Base-by-base conservation (phyloP, 192 early-diverging fungal species). In the Borealophlyctis nickersoniae region DNA sequence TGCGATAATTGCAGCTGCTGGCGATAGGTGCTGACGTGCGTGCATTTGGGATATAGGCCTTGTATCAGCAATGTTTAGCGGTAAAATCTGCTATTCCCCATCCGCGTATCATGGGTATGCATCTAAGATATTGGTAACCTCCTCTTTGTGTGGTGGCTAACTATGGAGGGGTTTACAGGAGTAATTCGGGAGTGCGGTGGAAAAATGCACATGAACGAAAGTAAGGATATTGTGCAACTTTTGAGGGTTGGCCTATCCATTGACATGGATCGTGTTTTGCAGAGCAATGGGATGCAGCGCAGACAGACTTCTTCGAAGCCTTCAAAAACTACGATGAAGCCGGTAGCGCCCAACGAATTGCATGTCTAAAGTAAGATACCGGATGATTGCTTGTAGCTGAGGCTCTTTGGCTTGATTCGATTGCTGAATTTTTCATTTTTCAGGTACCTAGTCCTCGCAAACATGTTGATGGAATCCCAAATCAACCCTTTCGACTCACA, bases 271-370 rank as follows among this genome's bases (percentile, higher is more conserved):
- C 32, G 52, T 53, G 7, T 7, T 53, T 1, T 60, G 35, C 63
- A 89, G 83, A 90, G 73, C 84, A 91, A 60, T 98, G 96, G 96
- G 85, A 89, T 51, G 78, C 88, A 69, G 96, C 96, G 0, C 89
- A 95, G 70, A 81, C 88, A 2, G 92, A 94, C 66, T 96, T 98
- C 66, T 98, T 97, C 73, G 93, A 96, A 56, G 91, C 94, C 3
- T 98, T 98, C 78, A 94, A 94, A 56, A 95, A 94, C 66, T 98
- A 95, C 73, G 94, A 98, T 67, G 96, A 98, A 71, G 93, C 96
- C 0, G 96, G 96, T 39, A 91, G 87, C 65, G 86, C 83, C 19
- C 93, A 93, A 69, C 88, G 96, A 57, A 93, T 98, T 49, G 85
- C 88, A 58, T 92, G 93, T 31, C 79, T 98, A 34, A 96, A 97